Evolutionary conservation across 352 stramenopile species (phyloP), one percentile per base, ranked within the genome.

Genomic region (Phytophthora multivora): DNA sequence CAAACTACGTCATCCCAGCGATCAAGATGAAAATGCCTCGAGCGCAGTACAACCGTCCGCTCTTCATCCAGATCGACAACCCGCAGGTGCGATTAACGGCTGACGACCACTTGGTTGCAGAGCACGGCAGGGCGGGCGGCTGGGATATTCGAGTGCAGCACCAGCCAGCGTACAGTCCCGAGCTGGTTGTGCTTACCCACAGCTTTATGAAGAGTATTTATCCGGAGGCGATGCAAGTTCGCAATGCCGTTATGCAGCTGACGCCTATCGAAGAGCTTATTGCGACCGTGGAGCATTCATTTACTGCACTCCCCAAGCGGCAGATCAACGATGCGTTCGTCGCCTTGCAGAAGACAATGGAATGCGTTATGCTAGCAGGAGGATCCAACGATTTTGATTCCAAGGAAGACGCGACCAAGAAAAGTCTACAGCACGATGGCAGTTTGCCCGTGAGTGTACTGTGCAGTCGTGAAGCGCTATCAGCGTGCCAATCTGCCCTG

Each of bases 131-230:
- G 15, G 41, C 30, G 12, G 60, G 68, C 33, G 68, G 68, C 43
- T 80, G 71, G 71, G 60, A 66, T 19, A 77, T 80, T 47, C 68
- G 62, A 0, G 59, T 80, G 41, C 71, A 80, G 31, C 73, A 80
- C 45, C 71, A 80, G 33, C 71, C 71, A 52, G 51, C 71, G 30
- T 76, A 76, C 42, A 76, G 63, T 12, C 66, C 66, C 9, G 71
- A 79, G 40, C 71, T 79, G 0, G 65, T 79, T 19, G 66, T 79
- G 23, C 48, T 79, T 7, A 63, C 69, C 35, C 57, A 74, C 63
- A 47, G 13, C 28, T 71, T 79, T 19, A 55, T 79, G 39, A 71
- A 69, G n/a, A 47, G 12, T 53, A 71, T 79, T 33, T 61, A 63
- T 38, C 45, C 56, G 2, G 47, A 75, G 12, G 28, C 55, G 50